Percentiles rank a stretch among this genome's conserved stretches.
phyloP scores from a whole-genome alignment of 345 rosid species.

The Syzygium grande region DNA sequence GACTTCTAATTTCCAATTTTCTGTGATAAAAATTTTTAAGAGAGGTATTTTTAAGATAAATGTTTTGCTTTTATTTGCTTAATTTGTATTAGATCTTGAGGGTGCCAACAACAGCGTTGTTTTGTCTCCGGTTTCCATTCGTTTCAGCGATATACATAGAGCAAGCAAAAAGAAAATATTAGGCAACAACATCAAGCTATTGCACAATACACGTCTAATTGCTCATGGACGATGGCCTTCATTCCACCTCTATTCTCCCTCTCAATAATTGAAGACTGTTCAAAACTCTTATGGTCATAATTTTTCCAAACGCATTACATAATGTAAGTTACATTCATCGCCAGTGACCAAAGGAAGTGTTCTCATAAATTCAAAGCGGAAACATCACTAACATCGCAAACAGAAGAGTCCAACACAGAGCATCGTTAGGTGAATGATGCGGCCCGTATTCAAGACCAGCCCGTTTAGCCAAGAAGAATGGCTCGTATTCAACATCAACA shows the following conservation, averaged over 20 bases:
- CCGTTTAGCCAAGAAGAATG: too few relatives aligned
- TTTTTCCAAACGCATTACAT: background rate
- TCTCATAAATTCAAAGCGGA: too few relatives aligned
- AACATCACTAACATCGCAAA: background rate
- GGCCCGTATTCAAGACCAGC: too few relatives aligned
- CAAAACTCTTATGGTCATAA: too few relatives aligned
- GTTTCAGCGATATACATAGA: background rate
- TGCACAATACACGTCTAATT: too few relatives aligned
- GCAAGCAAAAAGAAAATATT: too few relatives aligned
- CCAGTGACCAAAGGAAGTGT: background rate
- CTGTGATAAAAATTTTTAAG: background rate
- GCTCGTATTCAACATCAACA: too few relatives aligned
- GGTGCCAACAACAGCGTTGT: background rate
- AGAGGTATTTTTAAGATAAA: too few relatives aligned
- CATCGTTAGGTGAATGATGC: background rate
- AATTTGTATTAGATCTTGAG: background rate
- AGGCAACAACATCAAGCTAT: too few relatives aligned
- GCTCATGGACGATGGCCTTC: background rate
- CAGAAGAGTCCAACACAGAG: accelerated
- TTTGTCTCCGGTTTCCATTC: background rate
- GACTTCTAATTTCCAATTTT: background rate
- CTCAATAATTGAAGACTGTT: background rate
- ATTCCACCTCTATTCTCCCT: background rate
- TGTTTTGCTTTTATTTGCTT: too few relatives aligned
- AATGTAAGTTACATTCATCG: background rate